Percentiles rank a stretch among this genome's conserved stretches.
These are phyloP conservation scores for Trichoderma guizhouense DNA, from an alignment of 2,329 filamentous ascomycete species.

Conservation along the genomic window DNA sequence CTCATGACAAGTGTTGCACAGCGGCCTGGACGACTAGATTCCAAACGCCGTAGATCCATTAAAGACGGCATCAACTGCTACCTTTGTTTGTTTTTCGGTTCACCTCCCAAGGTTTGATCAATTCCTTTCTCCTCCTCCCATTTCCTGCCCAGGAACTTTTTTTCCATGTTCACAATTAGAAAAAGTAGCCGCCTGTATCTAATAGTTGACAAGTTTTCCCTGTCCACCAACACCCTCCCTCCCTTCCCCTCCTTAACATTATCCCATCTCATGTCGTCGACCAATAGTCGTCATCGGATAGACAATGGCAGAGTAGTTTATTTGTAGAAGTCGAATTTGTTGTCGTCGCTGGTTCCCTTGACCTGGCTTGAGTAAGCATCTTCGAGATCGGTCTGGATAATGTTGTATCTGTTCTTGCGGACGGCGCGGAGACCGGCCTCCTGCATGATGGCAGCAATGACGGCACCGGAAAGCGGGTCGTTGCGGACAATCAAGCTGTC, in stretches of 20 bases:
- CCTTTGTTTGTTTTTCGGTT: background rate
- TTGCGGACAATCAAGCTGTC: constrained; percentile 96
- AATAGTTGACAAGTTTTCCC: background rate
- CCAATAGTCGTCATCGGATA: background rate
- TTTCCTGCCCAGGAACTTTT: background rate
- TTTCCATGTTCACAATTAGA: background rate
- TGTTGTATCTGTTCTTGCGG: constrained; percentile 98
- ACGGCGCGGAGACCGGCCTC: constrained; percentile 93
- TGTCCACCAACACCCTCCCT: background rate
- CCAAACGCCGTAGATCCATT: constrained; percentile 8
- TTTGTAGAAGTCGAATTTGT: constrained; percentile 92
- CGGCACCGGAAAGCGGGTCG: constrained; percentile 88
- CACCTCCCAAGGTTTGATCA: background rate
- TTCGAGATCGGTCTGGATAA: constrained; percentile 94
- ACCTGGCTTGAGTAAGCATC: constrained; percentile 97
- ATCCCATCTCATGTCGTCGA: background rate
- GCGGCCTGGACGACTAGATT: background rate
- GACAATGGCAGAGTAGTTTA: constrained; percentile 38
- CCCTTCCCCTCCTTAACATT: background rate
- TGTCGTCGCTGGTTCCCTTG: constrained; percentile 67
- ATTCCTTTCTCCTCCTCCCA: background rate
- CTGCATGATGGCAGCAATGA: constrained; percentile 99
- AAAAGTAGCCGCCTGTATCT: background rate
- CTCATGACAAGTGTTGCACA: background rate
- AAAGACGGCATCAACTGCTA: constrained; percentile 4